Evolutionary conservation across 805 yeast genomes (phyloP).

Genomic region (Starmerella roubikii): DNA sequence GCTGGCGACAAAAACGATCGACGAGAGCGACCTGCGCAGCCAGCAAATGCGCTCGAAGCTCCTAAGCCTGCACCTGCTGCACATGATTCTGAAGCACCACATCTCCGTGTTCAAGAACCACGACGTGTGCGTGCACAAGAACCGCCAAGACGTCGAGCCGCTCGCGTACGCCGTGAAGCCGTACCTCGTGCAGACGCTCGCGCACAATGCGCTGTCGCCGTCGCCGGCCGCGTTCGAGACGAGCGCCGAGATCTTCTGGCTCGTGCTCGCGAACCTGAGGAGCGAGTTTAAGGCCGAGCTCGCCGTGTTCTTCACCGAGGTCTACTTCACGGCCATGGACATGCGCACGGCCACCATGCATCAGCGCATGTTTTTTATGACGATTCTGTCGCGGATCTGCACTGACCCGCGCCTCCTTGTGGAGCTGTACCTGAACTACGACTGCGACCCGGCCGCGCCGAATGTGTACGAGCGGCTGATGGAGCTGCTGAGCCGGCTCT

Average conservation of each 20-base stretch:
- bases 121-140: slow-evolving; percentile 19
- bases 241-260: slow-evolving; percentile 86
- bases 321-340: slow-evolving; percentile 87
- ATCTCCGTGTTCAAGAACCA: slow-evolving; percentile 57
- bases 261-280: slow-evolving; percentile 68
- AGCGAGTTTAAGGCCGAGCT: slow-evolving; percentile 83
- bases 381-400: slow-evolving; percentile 68
- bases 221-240: slow-evolving; percentile 85
- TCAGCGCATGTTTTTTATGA: slow-evolving; percentile 76
- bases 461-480: slow-evolving; percentile 75
- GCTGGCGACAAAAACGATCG: slow-evolving; percentile 72
- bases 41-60: slow-evolving; percentile 87
- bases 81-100: slow-evolving; percentile 72
- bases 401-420: slow-evolving; percentile 81
- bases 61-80: slow-evolving; percentile 74
- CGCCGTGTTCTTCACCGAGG: slow-evolving; percentile 84
- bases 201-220: slow-evolving; percentile 87
- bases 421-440: slow-evolving; percentile 88
- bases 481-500: slow-evolving; percentile 59
- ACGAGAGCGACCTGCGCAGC: slow-evolving; percentile 56
- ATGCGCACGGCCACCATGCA: slow-evolving; percentile 83
- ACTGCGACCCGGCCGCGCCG: slow-evolving; percentile 64
- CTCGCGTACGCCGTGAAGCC: slow-evolving; percentile 72
- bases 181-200: slow-evolving; percentile 65
- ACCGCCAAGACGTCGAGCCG: slow-evolving; percentile 27